Conservation (phyloP, 495 filamentous ascomycete species). For the Achaetomiella virescens region DNA sequence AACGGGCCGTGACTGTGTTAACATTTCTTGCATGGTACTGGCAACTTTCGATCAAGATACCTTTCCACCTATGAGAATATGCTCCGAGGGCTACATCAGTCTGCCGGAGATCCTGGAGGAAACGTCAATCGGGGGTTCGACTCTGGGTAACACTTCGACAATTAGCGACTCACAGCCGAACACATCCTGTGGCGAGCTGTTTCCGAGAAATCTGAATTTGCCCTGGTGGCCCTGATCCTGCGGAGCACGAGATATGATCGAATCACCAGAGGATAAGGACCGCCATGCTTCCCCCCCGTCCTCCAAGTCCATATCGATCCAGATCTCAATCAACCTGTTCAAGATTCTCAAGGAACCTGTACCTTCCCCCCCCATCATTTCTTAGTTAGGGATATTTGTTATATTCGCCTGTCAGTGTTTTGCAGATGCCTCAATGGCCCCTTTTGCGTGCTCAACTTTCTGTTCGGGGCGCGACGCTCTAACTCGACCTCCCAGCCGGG, state of each 20-base stretch:
- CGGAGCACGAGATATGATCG: neutral
- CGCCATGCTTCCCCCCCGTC: neutral
- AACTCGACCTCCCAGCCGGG: no score
- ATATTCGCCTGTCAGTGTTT: no score
- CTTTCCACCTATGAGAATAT: neutral
- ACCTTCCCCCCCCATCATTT: no score
- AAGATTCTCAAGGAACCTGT: neutral
- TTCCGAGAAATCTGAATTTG: neutral
- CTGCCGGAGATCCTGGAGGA: neutral
- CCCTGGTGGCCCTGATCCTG: neutral
- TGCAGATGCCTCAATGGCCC: no score
- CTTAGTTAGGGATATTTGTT: no score
- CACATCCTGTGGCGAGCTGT: neutral
- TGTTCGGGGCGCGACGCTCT: no score
- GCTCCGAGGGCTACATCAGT: neutral
- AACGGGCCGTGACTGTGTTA: neutral
- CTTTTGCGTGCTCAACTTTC: no score
- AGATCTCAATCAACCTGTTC: neutral
- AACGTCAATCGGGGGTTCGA: neutral
- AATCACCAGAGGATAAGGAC: neutral
- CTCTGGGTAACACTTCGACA: neutral
- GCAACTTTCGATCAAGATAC: neutral
- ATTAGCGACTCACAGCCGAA: neutral
- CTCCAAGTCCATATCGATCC: neutral
- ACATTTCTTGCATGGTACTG: neutral